phyloP scores from a whole-genome alignment of 176 grass and related monocot species.

The Phoenix dactylifera region DNA sequence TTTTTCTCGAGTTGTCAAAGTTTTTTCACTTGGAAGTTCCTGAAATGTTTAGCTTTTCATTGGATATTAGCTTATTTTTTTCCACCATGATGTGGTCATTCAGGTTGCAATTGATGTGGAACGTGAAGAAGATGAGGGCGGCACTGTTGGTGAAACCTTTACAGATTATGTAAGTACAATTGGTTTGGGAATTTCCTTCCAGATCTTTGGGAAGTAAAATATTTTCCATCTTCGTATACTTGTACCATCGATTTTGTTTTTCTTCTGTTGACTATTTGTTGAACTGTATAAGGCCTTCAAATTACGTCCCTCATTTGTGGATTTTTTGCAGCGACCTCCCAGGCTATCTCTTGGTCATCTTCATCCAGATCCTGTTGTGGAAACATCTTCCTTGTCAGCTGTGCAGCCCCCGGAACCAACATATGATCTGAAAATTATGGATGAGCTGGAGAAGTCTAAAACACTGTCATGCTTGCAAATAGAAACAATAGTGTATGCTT shows the following conservation, averaged over 20 bases:
- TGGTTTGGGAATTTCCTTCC: constrained; percentile 3
- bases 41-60: background rate
- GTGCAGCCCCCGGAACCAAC: constrained; percentile 94
- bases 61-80: constrained; percentile 6
- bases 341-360: constrained; percentile 64
- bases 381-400: constrained; percentile 96
- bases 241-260: too few relatives aligned
- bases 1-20: too few relatives aligned
- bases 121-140: constrained; percentile 97
- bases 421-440: constrained; percentile 70
- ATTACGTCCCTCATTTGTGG: background rate
- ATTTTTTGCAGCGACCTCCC: constrained; percentile 65
- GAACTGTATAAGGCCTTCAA: too few relatives aligned
- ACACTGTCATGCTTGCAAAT: constrained; percentile 93
- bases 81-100: background rate
- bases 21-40: background rate
- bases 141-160: constrained; percentile 82
- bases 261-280: too few relatives aligned
- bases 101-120: constrained; percentile 95
- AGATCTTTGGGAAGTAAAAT: too few relatives aligned
- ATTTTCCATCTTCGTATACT: too few relatives aligned
- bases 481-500: constrained; percentile 95
- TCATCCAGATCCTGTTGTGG: constrained; percentile 96
- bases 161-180: constrained; percentile 75
- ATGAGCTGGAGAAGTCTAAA: constrained; percentile 65